Percentiles rank a stretch among this genome's conserved stretches.
Evolutionary conservation across 768 basidiomycete species (phyloP).

Genomic region (Macrocybe gigantea): DNA sequence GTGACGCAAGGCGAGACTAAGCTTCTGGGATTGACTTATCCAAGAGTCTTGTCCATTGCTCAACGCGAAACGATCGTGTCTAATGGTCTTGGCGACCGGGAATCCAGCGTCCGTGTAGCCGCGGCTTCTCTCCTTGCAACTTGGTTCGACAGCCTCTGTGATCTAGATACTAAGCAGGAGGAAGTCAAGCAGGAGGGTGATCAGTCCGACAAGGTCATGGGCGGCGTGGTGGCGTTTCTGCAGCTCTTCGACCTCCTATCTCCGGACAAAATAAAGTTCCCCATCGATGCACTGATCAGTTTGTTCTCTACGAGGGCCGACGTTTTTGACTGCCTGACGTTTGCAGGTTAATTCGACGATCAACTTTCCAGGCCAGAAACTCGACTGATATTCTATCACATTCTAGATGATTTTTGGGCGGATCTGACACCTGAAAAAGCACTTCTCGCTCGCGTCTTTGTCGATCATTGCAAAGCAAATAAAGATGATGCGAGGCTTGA

Average conservation of each 20-base stretch:
- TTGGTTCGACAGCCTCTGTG: constrained; percentile 67
- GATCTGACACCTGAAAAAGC: constrained; percentile 67
- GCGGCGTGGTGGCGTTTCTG: constrained; percentile 14
- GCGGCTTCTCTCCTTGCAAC: constrained; percentile 63
- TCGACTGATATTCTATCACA: constrained; percentile 1
- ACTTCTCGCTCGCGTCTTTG: constrained; percentile 79
- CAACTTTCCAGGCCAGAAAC: not conserved
- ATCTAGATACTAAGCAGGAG: constrained; percentile 24
- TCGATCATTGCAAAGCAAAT: constrained; percentile 64
- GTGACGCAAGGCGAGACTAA: constrained; percentile 15
- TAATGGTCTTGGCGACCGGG: constrained; percentile 85
- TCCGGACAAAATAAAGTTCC: too few relatives aligned
- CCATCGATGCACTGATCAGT: constrained; percentile 64
- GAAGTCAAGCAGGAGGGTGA: constrained; percentile 22
- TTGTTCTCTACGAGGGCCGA: constrained; percentile 64
- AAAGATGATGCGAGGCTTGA: constrained; percentile 63
- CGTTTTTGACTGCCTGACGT: constrained; percentile 61
- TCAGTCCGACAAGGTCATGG: constrained; percentile 15
- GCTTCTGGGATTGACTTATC: constrained; percentile 53
- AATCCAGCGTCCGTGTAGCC: constrained; percentile 63
- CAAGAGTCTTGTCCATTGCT: constrained; percentile 54
- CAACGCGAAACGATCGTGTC: constrained; percentile 76
- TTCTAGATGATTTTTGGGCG: constrained; percentile 66
- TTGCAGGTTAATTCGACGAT: constrained; percentile 47
- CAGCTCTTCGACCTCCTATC: not conserved